phyloP scores from a whole-genome alignment of 495 filamentous ascomycete species.

The Aspergillus kassunensis region DNA sequence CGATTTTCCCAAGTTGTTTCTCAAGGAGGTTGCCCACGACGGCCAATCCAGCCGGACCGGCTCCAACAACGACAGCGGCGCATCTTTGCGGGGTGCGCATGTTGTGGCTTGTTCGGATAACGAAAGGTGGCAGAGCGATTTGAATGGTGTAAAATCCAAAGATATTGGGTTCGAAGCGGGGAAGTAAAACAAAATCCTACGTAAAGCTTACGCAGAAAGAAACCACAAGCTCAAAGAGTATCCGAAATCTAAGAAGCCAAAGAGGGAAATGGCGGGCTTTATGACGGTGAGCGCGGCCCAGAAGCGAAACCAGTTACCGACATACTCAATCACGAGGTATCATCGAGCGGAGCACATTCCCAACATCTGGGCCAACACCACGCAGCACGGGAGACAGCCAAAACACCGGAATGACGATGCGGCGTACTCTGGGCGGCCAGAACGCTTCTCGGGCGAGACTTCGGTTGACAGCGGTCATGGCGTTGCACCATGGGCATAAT shows the following conservation, averaged over 20 bases:
- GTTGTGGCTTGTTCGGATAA: not conserved
- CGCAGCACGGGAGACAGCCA: not conserved
- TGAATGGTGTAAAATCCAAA: not conserved
- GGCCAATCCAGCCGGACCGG: conserved; percentile 54
- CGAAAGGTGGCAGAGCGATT: not conserved
- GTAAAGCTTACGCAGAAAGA: conserved; percentile 3
- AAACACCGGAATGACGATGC: conserved; percentile 11
- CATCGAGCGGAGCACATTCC: conserved; percentile 3
- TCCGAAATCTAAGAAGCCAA: not conserved
- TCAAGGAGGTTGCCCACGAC: conserved; percentile 54
- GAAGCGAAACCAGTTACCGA: conserved; percentile 4
- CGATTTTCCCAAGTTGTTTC: conserved; percentile 43
- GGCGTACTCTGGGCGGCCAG: conserved; percentile 5
- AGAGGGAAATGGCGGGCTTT: conserved; percentile 7
- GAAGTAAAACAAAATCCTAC: conserved; percentile 11
- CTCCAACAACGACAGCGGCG: conserved; percentile 53
- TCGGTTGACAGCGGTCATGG: conserved; percentile 2
- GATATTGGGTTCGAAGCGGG: not conserved
- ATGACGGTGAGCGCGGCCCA: not conserved
- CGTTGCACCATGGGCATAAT: not conserved
- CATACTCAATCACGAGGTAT: conserved; percentile 5
- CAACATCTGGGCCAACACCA: not conserved
- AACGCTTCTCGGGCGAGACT: conserved; percentile 18
- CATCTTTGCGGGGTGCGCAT: conserved; percentile 37
- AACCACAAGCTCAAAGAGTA: conserved; percentile 5